Base-by-base conservation (phyloP, 306 rosid genomes). In the Cicer pinnatifidum region DNA sequence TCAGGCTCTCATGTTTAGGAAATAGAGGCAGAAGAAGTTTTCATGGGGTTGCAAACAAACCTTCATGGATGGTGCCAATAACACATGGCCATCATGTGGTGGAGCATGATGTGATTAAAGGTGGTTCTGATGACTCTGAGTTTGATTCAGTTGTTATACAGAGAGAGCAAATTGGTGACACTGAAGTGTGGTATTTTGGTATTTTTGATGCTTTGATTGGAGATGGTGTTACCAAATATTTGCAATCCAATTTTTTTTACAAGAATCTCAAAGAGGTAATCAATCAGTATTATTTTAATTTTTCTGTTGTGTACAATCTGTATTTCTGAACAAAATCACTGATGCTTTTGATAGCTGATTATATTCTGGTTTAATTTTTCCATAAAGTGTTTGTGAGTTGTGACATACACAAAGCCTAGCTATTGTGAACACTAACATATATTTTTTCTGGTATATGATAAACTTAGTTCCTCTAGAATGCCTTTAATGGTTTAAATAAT, bases 1-100 rank as follows among this genome's bases (percentile, higher is more conserved):
- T 90, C 16, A 51, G 84, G 88, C 56, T 81, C 1, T 68, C 84
- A 19, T 46, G 81, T 11, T 69, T 64, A 46, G 81, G 88, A 51
- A 67, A 72, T 73, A 69, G 73, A 7, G 54, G 80, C n/a, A 82
- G 80, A 59, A 83, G 73, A 81, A 81, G 83, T 53, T 73, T 56
- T 9, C 43, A 4, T 52, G 76, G 15, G 53, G 16, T 4, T 10
- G 23, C 60, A 51, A 80, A 38, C 63, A 86, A 85, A 57, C 81
- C 85, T 8, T 85, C 93, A 62, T 89, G 97, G 98, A 88, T 91
- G 96, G 72, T 77, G 75, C 96, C 98, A 67, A 81, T 93, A 38
- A 80, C 88, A 19, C 97, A 93, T 75, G 98, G 98, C 0, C 81
- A 78, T 53, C 84, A 89, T 50, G 87, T 84, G 11, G 78, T 84